Evolutionary conservation across 257 asterid species (phyloP).

Genomic region (Nyctanthes arbortristis): DNA sequence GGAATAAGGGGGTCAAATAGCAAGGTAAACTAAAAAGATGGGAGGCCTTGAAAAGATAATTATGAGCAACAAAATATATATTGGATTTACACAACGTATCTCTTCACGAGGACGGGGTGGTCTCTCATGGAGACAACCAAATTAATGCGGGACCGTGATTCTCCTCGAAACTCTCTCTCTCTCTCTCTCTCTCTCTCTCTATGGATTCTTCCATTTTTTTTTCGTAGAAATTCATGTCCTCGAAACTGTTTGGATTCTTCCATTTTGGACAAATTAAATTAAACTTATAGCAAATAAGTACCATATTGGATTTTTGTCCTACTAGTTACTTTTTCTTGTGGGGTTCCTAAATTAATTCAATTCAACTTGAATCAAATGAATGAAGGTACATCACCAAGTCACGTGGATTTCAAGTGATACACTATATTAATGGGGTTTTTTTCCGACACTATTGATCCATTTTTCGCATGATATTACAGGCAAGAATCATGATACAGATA

Average conservation of each 20-base stretch:
- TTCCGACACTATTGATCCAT: no score
- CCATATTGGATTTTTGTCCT: conserved; percentile 20
- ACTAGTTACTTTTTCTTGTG: not conserved
- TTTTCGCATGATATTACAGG: not conserved
- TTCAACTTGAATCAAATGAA: not conserved
- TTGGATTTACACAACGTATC: not conserved
- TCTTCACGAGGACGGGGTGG: not conserved
- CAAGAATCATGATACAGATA: not conserved
- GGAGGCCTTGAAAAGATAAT: not conserved
- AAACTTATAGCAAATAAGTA: conserved; percentile 31
- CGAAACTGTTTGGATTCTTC: conserved; percentile 42
- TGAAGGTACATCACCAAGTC: not conserved
- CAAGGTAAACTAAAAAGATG: not conserved
- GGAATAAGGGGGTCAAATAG: no score
- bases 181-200: not conserved
- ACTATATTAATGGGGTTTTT: not conserved
- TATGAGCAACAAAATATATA: not conserved
- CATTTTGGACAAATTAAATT: conserved; percentile 23
- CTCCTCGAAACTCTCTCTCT: not conserved
- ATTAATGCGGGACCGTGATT: not conserved
- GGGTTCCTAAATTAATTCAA: not conserved
- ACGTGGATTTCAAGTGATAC: not conserved
- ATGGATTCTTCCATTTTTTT: not conserved
- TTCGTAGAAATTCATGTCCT: not conserved
- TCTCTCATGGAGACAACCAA: not conserved